Base-by-base conservation (phyloP, 176 grass and related monocot genomes). In the Chrysopogon serrulatus region DNA sequence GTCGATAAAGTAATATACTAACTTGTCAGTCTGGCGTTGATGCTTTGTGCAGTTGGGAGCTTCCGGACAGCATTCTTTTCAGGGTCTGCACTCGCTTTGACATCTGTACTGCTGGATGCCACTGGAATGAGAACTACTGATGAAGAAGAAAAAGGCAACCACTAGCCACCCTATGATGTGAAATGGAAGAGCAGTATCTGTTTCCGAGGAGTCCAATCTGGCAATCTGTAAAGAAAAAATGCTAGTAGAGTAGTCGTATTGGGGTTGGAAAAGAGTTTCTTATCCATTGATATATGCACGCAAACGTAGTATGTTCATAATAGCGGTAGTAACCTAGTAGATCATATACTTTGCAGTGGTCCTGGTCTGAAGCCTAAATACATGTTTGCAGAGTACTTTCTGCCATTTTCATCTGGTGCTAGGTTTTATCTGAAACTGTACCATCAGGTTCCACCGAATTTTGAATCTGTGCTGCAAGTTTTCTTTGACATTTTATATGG, bases 1-100 rank as follows among this genome's bases (percentile, higher is more conserved):
- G 21, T 63, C 9, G 31, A 47, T 43, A 16, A 76, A 11, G 19
- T 51, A 51, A 16, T 57, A 47, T 82, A 36, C 32, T 34, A 56
- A 49, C 45, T 8, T 69, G 18, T 62, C 23, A 86, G 61, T 33
- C 43, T 83, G 56, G 69, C 70, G 37, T 72, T 82, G 13, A n/a
- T 90, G 61, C 45, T 64, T 69, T 83, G 23, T 49, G 33, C 79
- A 89, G 90, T 10, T 51, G 5, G 79, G 79, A 92, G 62, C 2
- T 13, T 80, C 68, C 56, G 68, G 34, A 65, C 90, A 34, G 86
- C 60, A 79, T n/a, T 86, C 16, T 14, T 83, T 32, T 86, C 82
- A 63, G 86, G 83, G 9, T 89, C 60, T 64, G 86, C 90, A 28
- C 21, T 92, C 1, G 83, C 90, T 71, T 79, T 92, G 73, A 86